phyloP scores from a whole-genome alignment of 2,329 filamentous ascomycete genomes.

The Domatiomyces globalis region DNA sequence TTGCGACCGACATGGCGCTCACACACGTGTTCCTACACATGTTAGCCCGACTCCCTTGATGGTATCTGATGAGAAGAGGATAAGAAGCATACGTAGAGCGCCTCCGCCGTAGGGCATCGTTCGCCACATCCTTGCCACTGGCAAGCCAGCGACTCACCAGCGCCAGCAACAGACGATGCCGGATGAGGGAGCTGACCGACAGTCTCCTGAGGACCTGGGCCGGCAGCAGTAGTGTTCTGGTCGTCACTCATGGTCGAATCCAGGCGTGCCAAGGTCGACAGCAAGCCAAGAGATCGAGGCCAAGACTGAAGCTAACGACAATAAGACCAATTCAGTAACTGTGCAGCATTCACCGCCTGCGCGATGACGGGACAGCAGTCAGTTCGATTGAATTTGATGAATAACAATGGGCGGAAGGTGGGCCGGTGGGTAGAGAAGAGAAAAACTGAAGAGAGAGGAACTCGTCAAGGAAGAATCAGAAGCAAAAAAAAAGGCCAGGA shows the following conservation, averaged over 20 bases:
- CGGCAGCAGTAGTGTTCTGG: slow-evolving; percentile 4
- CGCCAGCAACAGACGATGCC: slow-evolving; percentile 14
- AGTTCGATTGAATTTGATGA: not conserved
- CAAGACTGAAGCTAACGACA: not conserved
- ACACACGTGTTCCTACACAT: slow-evolving; percentile 77
- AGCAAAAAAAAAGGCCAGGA: not conserved
- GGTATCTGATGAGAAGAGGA: slow-evolving; percentile 1
- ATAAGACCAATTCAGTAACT: not conserved
- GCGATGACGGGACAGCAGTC: not conserved
- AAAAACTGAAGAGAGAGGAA: not conserved
- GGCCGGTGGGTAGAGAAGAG: not conserved
- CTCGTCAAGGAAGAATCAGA: not conserved
- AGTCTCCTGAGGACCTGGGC: slow-evolving; percentile 10
- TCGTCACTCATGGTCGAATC: slow-evolving; percentile 2
- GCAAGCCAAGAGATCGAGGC: not conserved
- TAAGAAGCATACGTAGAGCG: slow-evolving; percentile 42
- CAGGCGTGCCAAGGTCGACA: not conserved
- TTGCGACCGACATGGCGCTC: slow-evolving; percentile 97
- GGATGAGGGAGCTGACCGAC: slow-evolving; percentile 12
- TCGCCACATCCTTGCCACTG: slow-evolving; percentile 52
- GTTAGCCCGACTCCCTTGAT: slow-evolving; percentile 7
- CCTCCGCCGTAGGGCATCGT: slow-evolving; percentile 42
- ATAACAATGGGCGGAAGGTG: not conserved
- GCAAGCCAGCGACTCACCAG: slow-evolving; percentile 34
- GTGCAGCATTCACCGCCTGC: not conserved